Base-by-base conservation (phyloP, 1,284 basidiomycete genomes). In the Sphaerobolus stellatus region DNA sequence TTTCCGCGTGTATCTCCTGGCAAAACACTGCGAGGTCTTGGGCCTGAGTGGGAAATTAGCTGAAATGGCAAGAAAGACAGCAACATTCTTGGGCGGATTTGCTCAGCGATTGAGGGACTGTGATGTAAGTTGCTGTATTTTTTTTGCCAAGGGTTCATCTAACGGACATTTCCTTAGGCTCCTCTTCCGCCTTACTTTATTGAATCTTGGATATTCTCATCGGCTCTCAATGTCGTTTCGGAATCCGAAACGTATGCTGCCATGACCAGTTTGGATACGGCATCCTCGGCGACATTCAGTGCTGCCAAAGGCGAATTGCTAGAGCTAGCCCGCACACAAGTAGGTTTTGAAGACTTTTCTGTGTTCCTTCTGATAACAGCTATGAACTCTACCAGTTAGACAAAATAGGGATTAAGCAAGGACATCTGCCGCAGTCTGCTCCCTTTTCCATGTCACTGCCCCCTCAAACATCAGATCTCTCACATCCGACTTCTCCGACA, bases 171-270 rank as follows among this genome's bases (percentile, higher is more conserved):
- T 53, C 55, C 36, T 27, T 59, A 94, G 88, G 72, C 72, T 33
- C 78, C 79, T 4, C 76, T 98, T n/a, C 86, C 91, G 1, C 73
- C 75, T 20, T 82, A 85, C 64, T 97, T 97, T 65, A 78, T 98
- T 36, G 92, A 98, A 68, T 89, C 90, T 0, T 99, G 97, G 96
- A 90, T 84, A 22, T 98, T 94, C 69, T 93, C 91, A 9, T 93
- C 94, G 1, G 88, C 93, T 22, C 75, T 96, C 52, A 93, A 90
- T 62, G 86, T 90, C 40, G 86, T 96, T 13, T 86, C 92, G 18
- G 86, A 89, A 62, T 93, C 89, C 63, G 90, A 94, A 63, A 72
- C 75, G 4, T 95, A 92, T 92, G 80, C 82, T 38, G 69, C 71
- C 16, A 62, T 69, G 0, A 64, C 74, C 24, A 71, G 75, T 22